Conservation (phyloP, 2,329 filamentous ascomycete species). For the Emydomyces testavorans region DNA sequence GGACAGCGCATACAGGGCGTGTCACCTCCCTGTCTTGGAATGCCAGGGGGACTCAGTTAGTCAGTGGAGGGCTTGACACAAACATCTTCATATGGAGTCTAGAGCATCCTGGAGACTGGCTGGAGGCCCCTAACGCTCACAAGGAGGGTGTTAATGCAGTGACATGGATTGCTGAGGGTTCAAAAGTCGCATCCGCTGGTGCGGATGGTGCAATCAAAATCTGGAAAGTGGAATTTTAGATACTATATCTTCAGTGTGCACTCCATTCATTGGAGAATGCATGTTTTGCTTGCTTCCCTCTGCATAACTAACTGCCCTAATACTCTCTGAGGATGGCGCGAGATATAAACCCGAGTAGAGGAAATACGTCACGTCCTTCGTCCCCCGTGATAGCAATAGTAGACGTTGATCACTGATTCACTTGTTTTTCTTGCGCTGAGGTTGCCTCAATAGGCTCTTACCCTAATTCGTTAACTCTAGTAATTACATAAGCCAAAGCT, state of each 20-base stretch:
- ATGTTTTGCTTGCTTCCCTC: too few species aligned
- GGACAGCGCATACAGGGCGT: conserved; percentile 59
- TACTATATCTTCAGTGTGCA: too few species aligned
- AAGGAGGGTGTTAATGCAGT: conserved; percentile 92
- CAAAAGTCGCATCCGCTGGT: conserved; percentile 65
- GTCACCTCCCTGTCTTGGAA: conserved; percentile 68
- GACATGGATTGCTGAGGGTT: conserved; percentile 57
- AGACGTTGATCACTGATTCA: too few species aligned
- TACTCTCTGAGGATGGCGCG: too few species aligned
- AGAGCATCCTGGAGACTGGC: conserved; percentile 65
- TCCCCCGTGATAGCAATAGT: too few species aligned
- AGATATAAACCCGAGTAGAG: too few species aligned
- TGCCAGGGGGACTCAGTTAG: conserved; percentile 60
- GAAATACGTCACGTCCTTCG: too few species aligned
- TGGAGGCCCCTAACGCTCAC: conserved; percentile 79
- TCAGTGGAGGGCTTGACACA: conserved; percentile 77
- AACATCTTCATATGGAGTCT: conserved; percentile 90
- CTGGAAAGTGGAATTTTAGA: conserved; percentile 51
- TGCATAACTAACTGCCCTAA: too few species aligned
- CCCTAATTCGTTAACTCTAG: too few species aligned
- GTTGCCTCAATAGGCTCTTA: too few species aligned
- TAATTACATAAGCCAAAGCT: background rate
- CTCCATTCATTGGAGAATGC: too few species aligned
- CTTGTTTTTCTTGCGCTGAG: too few species aligned
- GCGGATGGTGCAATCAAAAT: conserved; percentile 85